Conservation (phyloP, 108 stramenopile species). For the Fragilaria crotonensis region DNA sequence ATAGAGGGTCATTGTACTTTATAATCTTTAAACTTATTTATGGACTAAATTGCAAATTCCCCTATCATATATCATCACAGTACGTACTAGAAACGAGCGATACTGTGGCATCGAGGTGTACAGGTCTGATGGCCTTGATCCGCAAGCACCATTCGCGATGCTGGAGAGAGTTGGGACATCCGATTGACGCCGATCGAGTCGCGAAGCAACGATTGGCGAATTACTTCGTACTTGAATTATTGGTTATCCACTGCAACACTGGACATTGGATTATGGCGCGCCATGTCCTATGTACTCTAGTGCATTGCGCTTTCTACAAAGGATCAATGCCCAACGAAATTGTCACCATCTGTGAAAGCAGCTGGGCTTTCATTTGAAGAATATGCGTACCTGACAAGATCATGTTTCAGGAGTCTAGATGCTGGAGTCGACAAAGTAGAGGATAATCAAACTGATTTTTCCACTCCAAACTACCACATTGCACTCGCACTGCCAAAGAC, state of each 20-base stretch:
- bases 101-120: conserved; percentile 55
- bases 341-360: conserved; percentile 21
- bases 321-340: not conserved
- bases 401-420: conserved; percentile 22
- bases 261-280: conserved; percentile 45
- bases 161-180: conserved; percentile 33
- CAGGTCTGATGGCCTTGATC: conserved; percentile 66
- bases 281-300: conserved; percentile 60
- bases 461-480: no score
- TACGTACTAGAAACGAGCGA: conserved; percentile 35
- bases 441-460: no score
- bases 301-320: conserved; percentile 28
- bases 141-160: conserved; percentile 46
- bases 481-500: no score
- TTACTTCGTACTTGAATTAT: conserved; percentile 59
- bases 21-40: no score
- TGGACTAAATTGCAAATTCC: no score
- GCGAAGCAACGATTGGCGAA: conserved; percentile 48
- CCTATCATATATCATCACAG: no score
- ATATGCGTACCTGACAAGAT: conserved; percentile 51
- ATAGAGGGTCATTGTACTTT: no score
- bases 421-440: no score
- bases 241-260: conserved; percentile 45
- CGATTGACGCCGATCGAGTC: conserved; percentile 8
- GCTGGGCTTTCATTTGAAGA: conserved; percentile 50